These are phyloP conservation scores for Diplodia intermedia DNA, from an alignment of 2,329 filamentous ascomycete species.

Conservation along the genomic window DNA sequence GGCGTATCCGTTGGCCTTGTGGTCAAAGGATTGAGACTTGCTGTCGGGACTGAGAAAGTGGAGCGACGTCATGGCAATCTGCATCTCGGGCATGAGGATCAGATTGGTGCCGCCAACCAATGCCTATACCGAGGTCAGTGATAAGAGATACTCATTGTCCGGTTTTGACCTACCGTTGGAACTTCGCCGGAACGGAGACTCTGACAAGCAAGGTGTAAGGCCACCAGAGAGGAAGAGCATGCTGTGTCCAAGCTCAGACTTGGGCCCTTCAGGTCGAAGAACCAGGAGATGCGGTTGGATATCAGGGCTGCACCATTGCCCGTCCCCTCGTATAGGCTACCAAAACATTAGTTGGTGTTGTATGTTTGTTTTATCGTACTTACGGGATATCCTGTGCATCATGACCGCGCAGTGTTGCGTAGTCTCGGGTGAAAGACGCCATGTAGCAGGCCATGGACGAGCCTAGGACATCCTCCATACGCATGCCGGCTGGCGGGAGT, in stretches of 20 bases:
- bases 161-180: slow-evolving; percentile 40
- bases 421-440: too few relatives aligned
- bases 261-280: slow-evolving; percentile 43
- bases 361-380: not conserved
- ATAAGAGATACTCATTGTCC: too few relatives aligned
- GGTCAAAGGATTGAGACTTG: slow-evolving; percentile 43
- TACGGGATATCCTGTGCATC: slow-evolving; percentile 21
- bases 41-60: slow-evolving; percentile 45
- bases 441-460: too few relatives aligned
- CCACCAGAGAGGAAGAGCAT: slow-evolving; percentile 41
- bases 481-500: slow-evolving; percentile 13
- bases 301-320: slow-evolving; percentile 37
- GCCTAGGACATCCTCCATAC: slow-evolving; percentile 24
- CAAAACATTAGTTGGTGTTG: not conserved
- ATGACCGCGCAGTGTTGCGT: too few relatives aligned
- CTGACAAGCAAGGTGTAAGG: slow-evolving; percentile 42
- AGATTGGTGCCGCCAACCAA: slow-evolving; percentile 43
- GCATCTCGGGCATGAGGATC: slow-evolving; percentile 37
- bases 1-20: slow-evolving; percentile 57
- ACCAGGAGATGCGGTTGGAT: slow-evolving; percentile 42
- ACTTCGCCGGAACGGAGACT: slow-evolving; percentile 35
- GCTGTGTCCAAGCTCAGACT: slow-evolving; percentile 44
- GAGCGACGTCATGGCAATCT: slow-evolving; percentile 40
- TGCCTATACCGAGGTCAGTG: slow-evolving; percentile 33
- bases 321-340: not conserved